A percentile compares a stretch with the other conserved stretches of the same genome.
These are phyloP conservation scores for Magnolia kwangsiensis DNA, from an alignment of 164 flowering plant species.

Conservation along the genomic window DNA sequence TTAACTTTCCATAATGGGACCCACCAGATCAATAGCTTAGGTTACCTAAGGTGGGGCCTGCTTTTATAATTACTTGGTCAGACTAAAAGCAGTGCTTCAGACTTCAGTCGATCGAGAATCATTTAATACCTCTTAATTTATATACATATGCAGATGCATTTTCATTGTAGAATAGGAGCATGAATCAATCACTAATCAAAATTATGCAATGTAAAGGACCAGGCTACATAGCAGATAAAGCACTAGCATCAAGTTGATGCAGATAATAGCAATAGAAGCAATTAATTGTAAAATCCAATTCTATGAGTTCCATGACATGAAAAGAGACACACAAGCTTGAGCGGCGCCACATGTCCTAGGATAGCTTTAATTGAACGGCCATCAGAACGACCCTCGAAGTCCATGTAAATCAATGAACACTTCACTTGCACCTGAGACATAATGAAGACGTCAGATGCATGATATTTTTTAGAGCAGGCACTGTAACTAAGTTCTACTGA, in stretches of 20 bases:
- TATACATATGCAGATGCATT: neutral
- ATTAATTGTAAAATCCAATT: neutral
- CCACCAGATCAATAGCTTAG: no score
- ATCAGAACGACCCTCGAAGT: constrained; percentile 98
- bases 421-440: constrained; percentile 82
- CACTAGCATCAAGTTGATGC: neutral
- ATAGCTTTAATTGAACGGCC: constrained; percentile 92
- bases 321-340: constrained; percentile 70
- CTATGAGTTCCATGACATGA: neutral
- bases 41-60: no score
- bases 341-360: constrained; percentile 82
- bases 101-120: neutral
- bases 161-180: neutral
- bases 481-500: neutral
- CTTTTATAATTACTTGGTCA: no score
- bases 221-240: neutral
- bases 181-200: neutral
- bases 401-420: constrained; percentile 75
- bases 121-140: neutral
- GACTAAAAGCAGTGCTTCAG: no score
- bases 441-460: neutral
- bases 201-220: neutral
- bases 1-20: no score
- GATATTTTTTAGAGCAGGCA: neutral
- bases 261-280: neutral